Base-by-base conservation (phyloP, 495 filamentous ascomycete species). In the Hyaloscypha finlandica region DNA sequence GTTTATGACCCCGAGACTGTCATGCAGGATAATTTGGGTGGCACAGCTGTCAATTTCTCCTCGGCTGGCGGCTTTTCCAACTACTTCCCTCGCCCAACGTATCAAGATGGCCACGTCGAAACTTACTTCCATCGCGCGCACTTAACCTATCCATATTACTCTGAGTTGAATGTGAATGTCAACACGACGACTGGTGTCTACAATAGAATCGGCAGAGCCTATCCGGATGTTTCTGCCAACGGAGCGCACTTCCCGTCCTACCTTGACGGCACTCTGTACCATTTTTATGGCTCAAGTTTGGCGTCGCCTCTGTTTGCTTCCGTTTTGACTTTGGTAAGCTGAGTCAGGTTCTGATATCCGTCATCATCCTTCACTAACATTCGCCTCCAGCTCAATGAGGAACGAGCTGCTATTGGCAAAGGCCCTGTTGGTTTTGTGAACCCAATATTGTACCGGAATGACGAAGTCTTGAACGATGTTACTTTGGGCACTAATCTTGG, bases 361-460 rank as follows among this genome's bases (percentile, higher is more conserved):
- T 22, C 25, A n/a, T 11, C 19, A 25, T 45, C 9, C 39, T 16
- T 25, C 16, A 25, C 59, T 59, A 20, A 59, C 57, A 2, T 20
- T 90, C 6, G 3, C 53, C 35, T 88, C 83, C 76, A 85, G 2
- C 78, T 85, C 37, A 86, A 84, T 58, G 81, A 79, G 33, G 79
- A 81, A 69, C 76, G 83, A 52, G 59, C 83, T 6, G 74, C 72
- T 4, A 71, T 66, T 4, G 83, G 83, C 6, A 85, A 84, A 73
- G 70, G 74, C 0, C 58, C 84, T 0, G 71, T 86, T n/a, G 84
- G 84, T 0, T 86, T 85, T 58, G 62, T 86, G 6, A 85, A 86
- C 66, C 79, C 81, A 0, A 76, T 77, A 1, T 73, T 85, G 9
- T 87, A 86, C 64, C 73, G 74, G 2, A 73, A 84, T 55, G 77